phyloP scores from a whole-genome alignment of 148 eudicot genomes.

The Rhododendron henanense region DNA sequence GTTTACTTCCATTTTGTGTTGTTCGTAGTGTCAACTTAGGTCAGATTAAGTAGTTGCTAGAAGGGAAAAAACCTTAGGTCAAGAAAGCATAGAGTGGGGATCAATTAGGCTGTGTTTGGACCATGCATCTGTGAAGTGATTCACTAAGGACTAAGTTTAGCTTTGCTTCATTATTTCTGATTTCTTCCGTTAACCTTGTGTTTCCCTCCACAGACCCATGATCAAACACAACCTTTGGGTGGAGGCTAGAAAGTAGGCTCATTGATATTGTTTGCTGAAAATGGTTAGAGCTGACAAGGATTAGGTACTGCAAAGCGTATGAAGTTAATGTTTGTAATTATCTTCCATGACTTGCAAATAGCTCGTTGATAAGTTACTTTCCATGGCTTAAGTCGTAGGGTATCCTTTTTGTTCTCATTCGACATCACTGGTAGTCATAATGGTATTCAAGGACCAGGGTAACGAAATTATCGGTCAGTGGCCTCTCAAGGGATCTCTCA shows the following conservation, averaged over 20 bases:
- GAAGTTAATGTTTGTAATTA: neutral
- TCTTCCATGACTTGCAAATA: neutral
- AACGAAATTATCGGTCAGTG: neutral
- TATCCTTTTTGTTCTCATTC: neutral
- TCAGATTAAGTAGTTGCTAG: neutral
- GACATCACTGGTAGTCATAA: neutral
- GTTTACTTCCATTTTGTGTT: neutral
- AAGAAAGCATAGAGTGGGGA: neutral
- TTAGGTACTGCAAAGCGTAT: neutral
- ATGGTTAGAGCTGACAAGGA: neutral
- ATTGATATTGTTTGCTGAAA: neutral
- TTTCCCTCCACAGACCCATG: neutral
- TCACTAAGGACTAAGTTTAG: neutral
- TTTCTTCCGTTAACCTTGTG: neutral
- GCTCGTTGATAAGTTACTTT: neutral
- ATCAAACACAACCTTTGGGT: neutral
- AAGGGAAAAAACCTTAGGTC: neutral
- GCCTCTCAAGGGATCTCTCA: neutral
- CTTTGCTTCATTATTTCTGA: neutral
- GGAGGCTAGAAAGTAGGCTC: neutral
- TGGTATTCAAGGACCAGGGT: neutral
- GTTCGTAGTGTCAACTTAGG: neutral
- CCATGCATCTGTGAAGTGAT: neutral
- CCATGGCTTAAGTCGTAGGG: neutral
- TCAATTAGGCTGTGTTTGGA: neutral